Evolutionary conservation across 192 early-diverging fungal species (phyloP), one percentile per base, ranked within the genome.

Genomic region (Backusella macrospora): DNA sequence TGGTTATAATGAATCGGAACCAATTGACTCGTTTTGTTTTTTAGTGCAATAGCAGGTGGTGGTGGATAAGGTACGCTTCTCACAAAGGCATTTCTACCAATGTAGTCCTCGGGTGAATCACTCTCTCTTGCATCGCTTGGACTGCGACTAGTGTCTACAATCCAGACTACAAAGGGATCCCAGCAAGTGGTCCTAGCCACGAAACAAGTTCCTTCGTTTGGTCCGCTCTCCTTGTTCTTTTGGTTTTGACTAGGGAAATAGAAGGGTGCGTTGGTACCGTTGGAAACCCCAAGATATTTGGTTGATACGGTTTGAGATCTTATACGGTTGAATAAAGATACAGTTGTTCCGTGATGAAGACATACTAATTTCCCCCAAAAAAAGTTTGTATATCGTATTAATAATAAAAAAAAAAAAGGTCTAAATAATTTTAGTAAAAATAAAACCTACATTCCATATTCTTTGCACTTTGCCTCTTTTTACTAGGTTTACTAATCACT

Each of bases 401-500:
- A n/a, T 46, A 14, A 4, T 46, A 46, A 46, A n/a, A 15, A 49
- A 16, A 15, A 16, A 18, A 49, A 34, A 34, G 29, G 29, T 34
- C 29, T 34, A 34, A 43, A 15, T n/a, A 64, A 26, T 39, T 42
- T 49, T 65, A 62, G 29, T 34, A 34, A 34, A 2, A 34, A 34
- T 34, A 40, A 6, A 18, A 76, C 77, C 83, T 82, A 85, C 84
- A 80, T 72, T 93, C 89, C 80, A 92, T 90, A 79, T 93, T 93
- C 74, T 95, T 94, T 16, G 88, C 87, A 59, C 91, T 94, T 71
- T 95, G 93, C 48, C 92, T 88, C 83, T 96, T 96, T 82, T 95
- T 96, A 64, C 89, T 91, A 2, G 96, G 95, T 81, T 98, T 98
- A 68, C 92, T 94, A 65, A 98, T 96, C 18, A 96, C 92, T 67